Conservation (phyloP, 768 basidiomycete species). For the Rhodotorula sphaerocarpa region DNA sequence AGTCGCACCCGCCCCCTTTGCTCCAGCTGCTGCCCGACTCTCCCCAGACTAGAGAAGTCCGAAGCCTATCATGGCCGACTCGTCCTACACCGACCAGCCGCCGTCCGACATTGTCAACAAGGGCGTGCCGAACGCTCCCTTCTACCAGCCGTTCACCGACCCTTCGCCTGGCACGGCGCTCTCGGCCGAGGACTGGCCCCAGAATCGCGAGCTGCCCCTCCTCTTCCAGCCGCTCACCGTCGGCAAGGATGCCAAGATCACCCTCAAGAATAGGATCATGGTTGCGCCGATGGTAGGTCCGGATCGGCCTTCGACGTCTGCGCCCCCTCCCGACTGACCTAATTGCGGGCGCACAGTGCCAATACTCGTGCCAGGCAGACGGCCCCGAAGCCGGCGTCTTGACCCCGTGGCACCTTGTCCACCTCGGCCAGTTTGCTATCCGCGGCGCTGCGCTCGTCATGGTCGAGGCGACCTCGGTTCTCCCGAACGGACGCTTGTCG, state of each 20-base stretch:
- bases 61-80: too few relatives aligned
- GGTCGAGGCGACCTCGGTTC: conserved; percentile 56
- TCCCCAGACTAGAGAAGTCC: too few relatives aligned
- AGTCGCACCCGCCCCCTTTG: too few relatives aligned
- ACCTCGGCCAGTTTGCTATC: conserved; percentile 58
- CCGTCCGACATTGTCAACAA: conserved; percentile 2
- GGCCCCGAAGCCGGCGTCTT: conserved; percentile 47
- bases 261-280: conserved; percentile 63
- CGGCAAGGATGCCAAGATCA: conserved; percentile 50
- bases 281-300: conserved; percentile 7
- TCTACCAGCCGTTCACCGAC: conserved; percentile 8
- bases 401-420: conserved; percentile 76
- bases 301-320: too few relatives aligned
- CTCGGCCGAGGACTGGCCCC: conserved; percentile 16
- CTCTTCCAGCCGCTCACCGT: conserved; percentile 63
- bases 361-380: conserved; percentile 63
- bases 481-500: conserved; percentile 33
- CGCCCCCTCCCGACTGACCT: conserved; percentile 46
- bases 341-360: conserved; percentile 53
- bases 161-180: conserved; percentile 19
- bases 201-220: conserved; percentile 52
- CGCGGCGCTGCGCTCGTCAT: conserved; percentile 63
- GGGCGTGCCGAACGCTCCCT: conserved; percentile 2
- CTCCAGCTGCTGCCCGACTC: neutral
- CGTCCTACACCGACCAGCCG: too few relatives aligned